Base-by-base conservation (phyloP, 805 yeast species). In the Nakazawaea pomicola region DNA sequence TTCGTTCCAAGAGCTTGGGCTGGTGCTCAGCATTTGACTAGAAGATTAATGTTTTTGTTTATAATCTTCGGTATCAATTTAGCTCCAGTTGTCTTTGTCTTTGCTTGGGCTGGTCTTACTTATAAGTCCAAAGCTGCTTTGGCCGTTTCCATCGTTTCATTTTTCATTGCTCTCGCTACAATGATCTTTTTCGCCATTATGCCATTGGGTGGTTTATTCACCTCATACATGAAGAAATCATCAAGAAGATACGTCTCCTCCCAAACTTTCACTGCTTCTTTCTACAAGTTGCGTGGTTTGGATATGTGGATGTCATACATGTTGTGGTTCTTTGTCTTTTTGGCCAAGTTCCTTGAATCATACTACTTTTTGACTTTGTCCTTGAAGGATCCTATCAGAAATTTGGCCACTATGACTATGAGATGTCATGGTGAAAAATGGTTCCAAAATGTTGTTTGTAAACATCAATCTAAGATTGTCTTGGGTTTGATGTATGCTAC, bases 1-100 rank as follows among this genome's bases (percentile, higher is more conserved):
- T 93, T 89, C 56, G 98, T 93, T 47, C 99, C 99, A 52, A 83
- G 98, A 67, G 78, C 83, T 54, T 93, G 98, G 98, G 95, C 98
- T 27, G 99, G 99, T 66, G 97, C 98, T 62, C 98, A 91, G 69
- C 96, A 86, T 62, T 76, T 93, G 59, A 69, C 88, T 29, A 87
- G 96, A 67, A 83, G 99, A 61, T 72, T 93, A 55, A 59, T 81
- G 71, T 83, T 90, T 60, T 65, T 91, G 60, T 51, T 82, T 41
- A 50, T 76, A 39, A 76, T 89, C 51, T 70, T 89, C 43, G 71
- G 68, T 40, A 55, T 81, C 48, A 93, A 91, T 65, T 70, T 91
- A 58, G 95, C 82, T 52, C 95, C 98, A 29, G 78, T 87, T 24
- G 78, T 87, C 42, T 93, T 86, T 58, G 81, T 90, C 29, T 87